Conservation (phyloP, 495 filamentous ascomycete genomes). For the Filosporella fistucella region DNA sequence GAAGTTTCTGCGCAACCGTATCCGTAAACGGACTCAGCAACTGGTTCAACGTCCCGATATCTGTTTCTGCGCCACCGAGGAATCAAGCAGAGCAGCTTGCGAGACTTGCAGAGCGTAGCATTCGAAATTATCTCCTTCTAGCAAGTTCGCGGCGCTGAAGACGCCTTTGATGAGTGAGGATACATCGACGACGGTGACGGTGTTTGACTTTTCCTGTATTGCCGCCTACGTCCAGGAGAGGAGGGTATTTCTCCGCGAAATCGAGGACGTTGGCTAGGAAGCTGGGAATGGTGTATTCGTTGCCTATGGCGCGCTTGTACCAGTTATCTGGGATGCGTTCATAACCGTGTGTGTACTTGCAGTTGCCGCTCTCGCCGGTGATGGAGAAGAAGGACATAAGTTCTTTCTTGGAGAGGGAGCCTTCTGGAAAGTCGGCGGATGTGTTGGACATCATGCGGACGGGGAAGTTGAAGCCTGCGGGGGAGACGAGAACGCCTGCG, state of each 20-base stretch:
- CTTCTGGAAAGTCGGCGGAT: constrained; percentile 34
- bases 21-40: background rate
- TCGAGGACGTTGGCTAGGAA: background rate
- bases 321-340: constrained; percentile 34
- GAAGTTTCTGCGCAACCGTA: background rate
- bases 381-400: constrained; percentile 8
- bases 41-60: background rate
- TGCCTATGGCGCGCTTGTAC: constrained; percentile 26
- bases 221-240: background rate
- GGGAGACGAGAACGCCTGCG: constrained; percentile 37
- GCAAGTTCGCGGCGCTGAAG: background rate
- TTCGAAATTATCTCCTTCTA: background rate
- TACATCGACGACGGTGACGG: background rate
- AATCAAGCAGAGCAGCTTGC: background rate
- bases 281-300: background rate
- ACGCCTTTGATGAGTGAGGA: background rate
- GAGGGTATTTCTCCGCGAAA: background rate
- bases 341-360: background rate
- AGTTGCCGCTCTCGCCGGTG: background rate
- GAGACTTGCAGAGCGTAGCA: background rate
- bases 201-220: background rate
- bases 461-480: constrained; percentile 39
- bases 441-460: constrained; percentile 40
- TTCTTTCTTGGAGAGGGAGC: constrained; percentile 24
- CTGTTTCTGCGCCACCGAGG: background rate